Percentiles rank a stretch among this genome's conserved stretches.
Evolutionary conservation across 148 eudicot genomes (phyloP).

Genomic region (Vaccinium vitisidaea): DNA sequence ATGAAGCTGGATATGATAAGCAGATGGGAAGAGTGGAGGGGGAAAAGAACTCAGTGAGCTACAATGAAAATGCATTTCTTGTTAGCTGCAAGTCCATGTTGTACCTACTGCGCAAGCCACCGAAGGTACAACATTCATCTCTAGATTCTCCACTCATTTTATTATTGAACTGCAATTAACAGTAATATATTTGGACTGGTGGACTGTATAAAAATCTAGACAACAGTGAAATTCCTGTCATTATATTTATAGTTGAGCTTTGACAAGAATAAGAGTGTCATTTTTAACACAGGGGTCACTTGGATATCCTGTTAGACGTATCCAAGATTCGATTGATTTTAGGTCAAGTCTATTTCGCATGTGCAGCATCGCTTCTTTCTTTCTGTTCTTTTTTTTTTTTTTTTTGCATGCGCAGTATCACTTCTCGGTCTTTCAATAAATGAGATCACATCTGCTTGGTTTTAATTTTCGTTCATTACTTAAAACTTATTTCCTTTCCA

Average conservation of each 20-base stretch:
- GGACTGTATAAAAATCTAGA: neutral
- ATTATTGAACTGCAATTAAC: neutral
- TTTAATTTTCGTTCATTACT: neutral
- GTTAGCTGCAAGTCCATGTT: constrained; percentile 85
- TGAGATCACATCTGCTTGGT: neutral
- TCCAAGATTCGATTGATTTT: neutral
- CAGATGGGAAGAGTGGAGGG: constrained; percentile 87
- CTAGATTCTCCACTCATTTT: neutral
- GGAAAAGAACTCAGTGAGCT: constrained; percentile 89
- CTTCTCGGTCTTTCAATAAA: neutral
- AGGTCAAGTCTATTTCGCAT: neutral
- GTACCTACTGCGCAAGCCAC: constrained; percentile 69
- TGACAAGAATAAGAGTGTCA: neutral
- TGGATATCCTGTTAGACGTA: neutral
- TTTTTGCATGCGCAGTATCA: neutral
- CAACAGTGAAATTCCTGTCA: neutral
- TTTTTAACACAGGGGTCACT: neutral
- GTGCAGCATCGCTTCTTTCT: neutral
- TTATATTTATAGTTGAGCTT: neutral
- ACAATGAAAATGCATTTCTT: constrained; percentile 86
- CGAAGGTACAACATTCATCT: constrained; percentile 51
- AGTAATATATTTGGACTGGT: neutral
- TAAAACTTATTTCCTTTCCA: neutral
- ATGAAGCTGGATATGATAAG: constrained; percentile 87
- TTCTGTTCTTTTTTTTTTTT: no score